Evolutionary conservation across 768 basidiomycete genomes (phyloP).

Genomic region (Lactarius indigo): DNA sequence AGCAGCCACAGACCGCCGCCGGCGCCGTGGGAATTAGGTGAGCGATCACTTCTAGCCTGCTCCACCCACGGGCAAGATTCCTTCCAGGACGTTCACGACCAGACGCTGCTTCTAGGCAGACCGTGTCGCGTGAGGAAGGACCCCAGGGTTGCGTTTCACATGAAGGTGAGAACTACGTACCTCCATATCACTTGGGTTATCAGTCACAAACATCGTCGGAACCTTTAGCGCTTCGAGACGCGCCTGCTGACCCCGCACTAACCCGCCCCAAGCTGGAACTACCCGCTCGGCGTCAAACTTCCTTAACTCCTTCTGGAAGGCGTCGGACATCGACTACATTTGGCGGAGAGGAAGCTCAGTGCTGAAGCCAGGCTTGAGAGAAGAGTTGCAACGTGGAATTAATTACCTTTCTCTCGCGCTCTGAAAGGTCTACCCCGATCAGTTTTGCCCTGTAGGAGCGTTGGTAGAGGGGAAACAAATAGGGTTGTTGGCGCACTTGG

Average conservation of each 20-base stretch:
- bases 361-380: neutral
- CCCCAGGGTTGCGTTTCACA: neutral
- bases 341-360: conserved; percentile 15
- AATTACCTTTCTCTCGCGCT: conserved; percentile 62
- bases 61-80: conserved; percentile 36
- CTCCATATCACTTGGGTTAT: conserved; percentile 48
- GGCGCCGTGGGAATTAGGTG: neutral
- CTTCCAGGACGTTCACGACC: conserved; percentile 66
- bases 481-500: conserved; percentile 46
- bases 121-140: conserved; percentile 6
- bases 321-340: conserved; percentile 58
- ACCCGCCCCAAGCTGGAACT: conserved; percentile 71
- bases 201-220: conserved; percentile 68
- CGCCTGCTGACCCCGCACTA: conserved; percentile 67
- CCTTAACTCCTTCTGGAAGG: conserved; percentile 59
- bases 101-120: conserved; percentile 57
- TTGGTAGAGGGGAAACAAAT: neutral
- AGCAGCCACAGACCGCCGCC: neutral
- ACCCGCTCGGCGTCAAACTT: conserved; percentile 69
- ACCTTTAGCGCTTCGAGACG: conserved; percentile 57
- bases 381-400: conserved; percentile 27
- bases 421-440: conserved; percentile 60
- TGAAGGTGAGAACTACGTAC: conserved; percentile 37
- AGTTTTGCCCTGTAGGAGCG: conserved; percentile 53
- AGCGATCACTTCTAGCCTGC: conserved; percentile 9